Evolutionary conservation across 495 filamentous ascomycete species (phyloP).

Genomic region (Pyrenopolyporus hunteri): DNA sequence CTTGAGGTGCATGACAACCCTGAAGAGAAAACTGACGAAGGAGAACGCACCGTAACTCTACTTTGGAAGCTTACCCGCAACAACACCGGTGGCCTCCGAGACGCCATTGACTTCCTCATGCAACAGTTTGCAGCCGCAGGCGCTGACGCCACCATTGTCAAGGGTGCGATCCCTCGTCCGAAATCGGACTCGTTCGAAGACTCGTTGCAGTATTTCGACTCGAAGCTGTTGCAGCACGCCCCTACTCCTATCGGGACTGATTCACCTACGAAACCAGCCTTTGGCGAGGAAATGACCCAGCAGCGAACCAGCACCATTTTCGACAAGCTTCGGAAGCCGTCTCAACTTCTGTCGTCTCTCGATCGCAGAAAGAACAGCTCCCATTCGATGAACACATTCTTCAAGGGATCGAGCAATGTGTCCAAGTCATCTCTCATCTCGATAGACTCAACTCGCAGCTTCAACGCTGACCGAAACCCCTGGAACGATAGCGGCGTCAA

Average conservation of each 20-base stretch:
- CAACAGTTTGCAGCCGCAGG: slow-evolving; percentile 79
- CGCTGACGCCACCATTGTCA: slow-evolving; percentile 84
- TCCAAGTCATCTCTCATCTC: slow-evolving; percentile 93
- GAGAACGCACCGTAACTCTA: slow-evolving; percentile 56
- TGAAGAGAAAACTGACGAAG: slow-evolving; percentile 60
- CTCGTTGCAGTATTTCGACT: slow-evolving; percentile 93
- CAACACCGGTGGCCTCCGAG: slow-evolving; percentile 92
- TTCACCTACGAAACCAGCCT: slow-evolving; percentile 79
- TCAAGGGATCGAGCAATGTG: slow-evolving; percentile 92
- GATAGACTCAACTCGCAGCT: slow-evolving; percentile 87
- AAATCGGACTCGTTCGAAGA: slow-evolving; percentile 99
- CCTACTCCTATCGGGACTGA: slow-evolving; percentile 79
- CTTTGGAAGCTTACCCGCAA: slow-evolving; percentile 86
- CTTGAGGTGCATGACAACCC: slow-evolving; percentile 67
- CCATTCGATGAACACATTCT: slow-evolving; percentile 78
- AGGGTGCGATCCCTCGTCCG: slow-evolving; percentile 90
- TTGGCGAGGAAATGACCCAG: slow-evolving; percentile 74
- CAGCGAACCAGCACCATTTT: slow-evolving; percentile 84
- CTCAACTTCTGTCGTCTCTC: slow-evolving; percentile 89
- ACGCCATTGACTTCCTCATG: slow-evolving; percentile 94
- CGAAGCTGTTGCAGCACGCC: slow-evolving; percentile 90
- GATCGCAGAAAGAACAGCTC: slow-evolving; percentile 92
- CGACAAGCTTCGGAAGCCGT: slow-evolving; percentile 84
- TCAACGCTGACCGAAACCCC: slow-evolving; percentile 86
- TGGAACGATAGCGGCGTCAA: slow-evolving; percentile 98